Conservation (phyloP, 805 yeast species). For the Candida silvicultrix region DNA sequence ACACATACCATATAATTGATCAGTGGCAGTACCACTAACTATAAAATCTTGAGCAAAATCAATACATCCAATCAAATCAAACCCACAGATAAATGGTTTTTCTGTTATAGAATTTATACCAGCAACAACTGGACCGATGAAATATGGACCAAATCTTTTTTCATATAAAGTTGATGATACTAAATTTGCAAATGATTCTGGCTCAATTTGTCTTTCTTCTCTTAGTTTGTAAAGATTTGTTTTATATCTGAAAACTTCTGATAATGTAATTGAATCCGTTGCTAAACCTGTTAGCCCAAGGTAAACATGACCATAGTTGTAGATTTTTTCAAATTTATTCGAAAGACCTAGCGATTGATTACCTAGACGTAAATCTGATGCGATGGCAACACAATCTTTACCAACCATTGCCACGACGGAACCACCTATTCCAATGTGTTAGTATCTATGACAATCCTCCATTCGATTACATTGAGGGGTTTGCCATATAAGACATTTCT, state of each 20-base stretch:
- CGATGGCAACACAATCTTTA: conserved; percentile 96
- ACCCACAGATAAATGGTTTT: conserved; percentile 90
- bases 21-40: conserved; percentile 94
- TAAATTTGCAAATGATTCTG: conserved; percentile 86
- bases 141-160: conserved; percentile 92
- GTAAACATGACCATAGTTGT: conserved; percentile 78
- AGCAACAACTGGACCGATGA: conserved; percentile 94
- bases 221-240: conserved; percentile 84
- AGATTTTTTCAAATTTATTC: conserved; percentile 89
- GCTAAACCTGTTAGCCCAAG: conserved; percentile 95
- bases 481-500: too few species aligned
- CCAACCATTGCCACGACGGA: conserved; percentile 98
- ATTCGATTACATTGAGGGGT: too few species aligned
- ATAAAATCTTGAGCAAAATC: conserved; percentile 93
- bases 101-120: conserved; percentile 81
- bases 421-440: conserved; percentile 52
- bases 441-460: too few species aligned
- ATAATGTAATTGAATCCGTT: conserved; percentile 76
- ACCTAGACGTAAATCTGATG: conserved; percentile 91
- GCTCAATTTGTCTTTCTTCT: conserved; percentile 91
- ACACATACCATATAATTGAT: conserved; percentile 97
- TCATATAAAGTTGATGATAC: conserved; percentile 88
- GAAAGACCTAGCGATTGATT: conserved; percentile 89
- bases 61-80: conserved; percentile 94
- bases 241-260: conserved; percentile 75